These are phyloP conservation scores for Verbascum thapsus DNA, from an alignment of 257 asterid genomes.

Conservation along the genomic window DNA sequence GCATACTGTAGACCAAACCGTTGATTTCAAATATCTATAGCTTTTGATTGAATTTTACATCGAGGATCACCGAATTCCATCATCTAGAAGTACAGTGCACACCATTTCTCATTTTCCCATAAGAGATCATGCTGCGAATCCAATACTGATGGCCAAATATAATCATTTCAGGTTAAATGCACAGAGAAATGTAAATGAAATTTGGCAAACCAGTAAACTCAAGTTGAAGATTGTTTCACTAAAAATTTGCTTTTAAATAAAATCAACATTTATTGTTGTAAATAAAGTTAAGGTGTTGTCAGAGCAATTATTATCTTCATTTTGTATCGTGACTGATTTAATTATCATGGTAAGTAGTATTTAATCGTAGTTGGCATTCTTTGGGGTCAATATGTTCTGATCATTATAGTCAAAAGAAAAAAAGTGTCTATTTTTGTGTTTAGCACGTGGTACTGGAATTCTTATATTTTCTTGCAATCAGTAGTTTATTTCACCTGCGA, in stretches of 20 bases:
- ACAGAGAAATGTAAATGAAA: constrained; percentile 8
- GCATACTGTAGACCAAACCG: background rate
- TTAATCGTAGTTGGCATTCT: constrained; percentile 9
- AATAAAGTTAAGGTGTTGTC: background rate
- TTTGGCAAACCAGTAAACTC: constrained; percentile 9
- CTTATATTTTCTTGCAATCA: background rate
- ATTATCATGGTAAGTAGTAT: background rate
- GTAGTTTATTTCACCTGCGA: background rate
- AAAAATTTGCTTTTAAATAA: constrained; percentile 5
- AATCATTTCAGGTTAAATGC: background rate
- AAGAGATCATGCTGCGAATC: background rate
- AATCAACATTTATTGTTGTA: constrained; percentile 5
- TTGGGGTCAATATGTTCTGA: background rate
- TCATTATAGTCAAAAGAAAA: background rate
- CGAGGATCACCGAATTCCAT: background rate
- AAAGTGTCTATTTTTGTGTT: too few relatives aligned
- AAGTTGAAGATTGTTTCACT: constrained; percentile 12
- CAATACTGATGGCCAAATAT: constrained; percentile 1
- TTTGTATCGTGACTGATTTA: background rate
- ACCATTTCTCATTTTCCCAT: background rate
- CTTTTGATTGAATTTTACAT: constrained; percentile 9
- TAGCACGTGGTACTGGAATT: background rate
- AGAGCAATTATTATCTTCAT: background rate
- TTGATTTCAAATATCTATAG: background rate
- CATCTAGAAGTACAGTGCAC: background rate